These are phyloP conservation scores for Rhodotorula diobovata DNA, from an alignment of 768 basidiomycete species.

Conservation along the genomic window DNA sequence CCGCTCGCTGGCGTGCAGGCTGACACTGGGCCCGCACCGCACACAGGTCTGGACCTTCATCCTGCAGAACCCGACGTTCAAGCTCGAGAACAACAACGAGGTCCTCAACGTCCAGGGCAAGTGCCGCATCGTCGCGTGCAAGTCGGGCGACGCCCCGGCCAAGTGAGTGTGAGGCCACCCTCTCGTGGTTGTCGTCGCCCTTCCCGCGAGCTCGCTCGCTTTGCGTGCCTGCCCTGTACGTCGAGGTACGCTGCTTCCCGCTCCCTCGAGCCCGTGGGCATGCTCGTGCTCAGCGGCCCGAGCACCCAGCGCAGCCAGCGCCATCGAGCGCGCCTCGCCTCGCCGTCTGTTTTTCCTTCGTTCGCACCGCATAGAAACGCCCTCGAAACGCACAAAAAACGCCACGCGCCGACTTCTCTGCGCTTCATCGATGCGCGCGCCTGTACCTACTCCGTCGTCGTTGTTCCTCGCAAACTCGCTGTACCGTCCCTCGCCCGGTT, in stretches of 20 bases:
- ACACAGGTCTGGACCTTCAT: slow-evolving; percentile 90
- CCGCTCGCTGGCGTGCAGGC: background rate
- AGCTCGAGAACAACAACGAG: slow-evolving; percentile 71
- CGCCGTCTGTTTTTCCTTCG: background rate
- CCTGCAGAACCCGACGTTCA: slow-evolving; percentile 84
- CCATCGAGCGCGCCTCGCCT: background rate
- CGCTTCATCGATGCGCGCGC: too few species aligned
- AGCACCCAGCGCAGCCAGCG: background rate
- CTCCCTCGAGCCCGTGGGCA: background rate
- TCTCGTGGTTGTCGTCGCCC: too few species aligned
- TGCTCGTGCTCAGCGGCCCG: background rate
- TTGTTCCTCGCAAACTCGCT: too few species aligned
- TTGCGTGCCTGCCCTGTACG: background rate
- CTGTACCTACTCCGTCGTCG: too few species aligned
- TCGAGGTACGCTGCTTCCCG: background rate
- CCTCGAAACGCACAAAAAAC: too few species aligned
- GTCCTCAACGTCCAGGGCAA: slow-evolving; percentile 67
- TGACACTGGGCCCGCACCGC: background rate
- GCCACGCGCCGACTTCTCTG: too few species aligned
- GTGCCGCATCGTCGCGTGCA: slow-evolving; percentile 98
- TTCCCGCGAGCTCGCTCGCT: background rate
- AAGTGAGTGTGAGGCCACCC: too few species aligned
- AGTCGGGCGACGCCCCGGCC: slow-evolving; percentile 84
- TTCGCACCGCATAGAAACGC: too few species aligned
- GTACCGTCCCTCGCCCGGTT: too few species aligned